Evolutionary conservation across 257 asterid genomes (phyloP).

Genomic region (Coffea eugenioides): DNA sequence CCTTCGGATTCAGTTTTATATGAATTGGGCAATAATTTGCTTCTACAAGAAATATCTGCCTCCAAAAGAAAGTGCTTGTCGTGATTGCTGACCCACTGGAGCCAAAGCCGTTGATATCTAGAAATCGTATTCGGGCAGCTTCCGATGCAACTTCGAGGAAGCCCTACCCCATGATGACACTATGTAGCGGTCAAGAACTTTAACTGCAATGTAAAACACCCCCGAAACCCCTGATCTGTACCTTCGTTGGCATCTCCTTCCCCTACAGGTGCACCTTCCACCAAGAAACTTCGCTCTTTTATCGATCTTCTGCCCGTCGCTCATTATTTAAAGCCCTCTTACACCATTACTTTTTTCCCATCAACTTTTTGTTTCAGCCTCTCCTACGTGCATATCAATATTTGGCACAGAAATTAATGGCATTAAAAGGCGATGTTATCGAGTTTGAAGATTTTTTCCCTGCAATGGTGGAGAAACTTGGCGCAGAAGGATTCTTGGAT

Average conservation of each 20-base stretch:
- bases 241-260: slow-evolving; percentile 22
- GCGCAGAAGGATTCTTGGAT: slow-evolving; percentile 56
- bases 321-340: slow-evolving; percentile 14
- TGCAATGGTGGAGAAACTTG: slow-evolving; percentile 69
- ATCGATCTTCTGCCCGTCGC: slow-evolving; percentile 2
- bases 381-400: neutral
- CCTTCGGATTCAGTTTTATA: too few relatives aligned
- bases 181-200: slow-evolving; percentile 21
- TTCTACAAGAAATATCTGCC: too few relatives aligned
- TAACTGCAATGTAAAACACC: slow-evolving; percentile 2
- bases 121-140: neutral
- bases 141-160: slow-evolving; percentile 60
- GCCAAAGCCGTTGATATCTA: too few relatives aligned
- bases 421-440: neutral
- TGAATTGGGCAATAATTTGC: too few relatives aligned
- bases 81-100: too few relatives aligned
- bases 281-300: slow-evolving; percentile 31
- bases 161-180: neutral
- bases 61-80: too few relatives aligned
- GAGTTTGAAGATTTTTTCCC: slow-evolving; percentile 73
- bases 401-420: neutral
- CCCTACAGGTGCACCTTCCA: slow-evolving; percentile 19
- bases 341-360: neutral
- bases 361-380: neutral
- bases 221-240: slow-evolving; percentile 21